Percentiles rank a stretch among this genome's conserved stretches.
phyloP scores from a whole-genome alignment of 805 yeast genomes.

The Metschnikowia chrysomelidarum region DNA sequence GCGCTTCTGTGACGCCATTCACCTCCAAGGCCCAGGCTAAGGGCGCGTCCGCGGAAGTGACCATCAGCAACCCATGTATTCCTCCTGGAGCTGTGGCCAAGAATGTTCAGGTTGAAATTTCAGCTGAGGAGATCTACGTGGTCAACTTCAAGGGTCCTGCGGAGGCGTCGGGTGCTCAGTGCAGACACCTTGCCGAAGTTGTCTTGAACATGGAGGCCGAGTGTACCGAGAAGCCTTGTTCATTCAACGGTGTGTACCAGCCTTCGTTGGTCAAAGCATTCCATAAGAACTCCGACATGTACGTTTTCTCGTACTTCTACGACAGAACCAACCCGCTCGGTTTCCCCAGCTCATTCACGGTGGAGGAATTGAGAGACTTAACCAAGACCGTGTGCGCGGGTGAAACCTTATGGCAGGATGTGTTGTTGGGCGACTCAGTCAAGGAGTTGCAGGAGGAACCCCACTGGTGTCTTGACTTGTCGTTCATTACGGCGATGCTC shows the following conservation, averaged over 20 bases:
- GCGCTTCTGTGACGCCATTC: slow-evolving; percentile 23
- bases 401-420: slow-evolving; percentile 70
- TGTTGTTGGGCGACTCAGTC: slow-evolving; percentile 62
- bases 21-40: slow-evolving; percentile 32
- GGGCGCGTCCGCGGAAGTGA: slow-evolving; percentile 40
- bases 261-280: slow-evolving; percentile 84
- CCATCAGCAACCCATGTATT: slow-evolving; percentile 77
- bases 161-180: slow-evolving; percentile 71
- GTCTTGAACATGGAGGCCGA: slow-evolving; percentile 78
- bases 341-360: slow-evolving; percentile 86
- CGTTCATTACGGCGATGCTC: slow-evolving; percentile 84
- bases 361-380: slow-evolving; percentile 78
- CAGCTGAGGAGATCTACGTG: slow-evolving; percentile 41
- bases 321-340: slow-evolving; percentile 94
- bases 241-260: slow-evolving; percentile 96
- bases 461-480: slow-evolving; percentile 90
- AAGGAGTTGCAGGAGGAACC: slow-evolving; percentile 73
- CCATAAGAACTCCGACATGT: slow-evolving; percentile 71
- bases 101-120: slow-evolving; percentile 58
- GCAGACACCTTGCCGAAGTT: slow-evolving; percentile 79
- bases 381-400: slow-evolving; percentile 87
- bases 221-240: slow-evolving; percentile 79
- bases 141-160: slow-evolving; percentile 66
- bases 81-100: slow-evolving; percentile 71
- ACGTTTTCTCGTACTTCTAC: slow-evolving; percentile 89